Evolutionary conservation across 768 basidiomycete genomes (phyloP).

Genomic region (Leucosporidium yakuticum): DNA sequence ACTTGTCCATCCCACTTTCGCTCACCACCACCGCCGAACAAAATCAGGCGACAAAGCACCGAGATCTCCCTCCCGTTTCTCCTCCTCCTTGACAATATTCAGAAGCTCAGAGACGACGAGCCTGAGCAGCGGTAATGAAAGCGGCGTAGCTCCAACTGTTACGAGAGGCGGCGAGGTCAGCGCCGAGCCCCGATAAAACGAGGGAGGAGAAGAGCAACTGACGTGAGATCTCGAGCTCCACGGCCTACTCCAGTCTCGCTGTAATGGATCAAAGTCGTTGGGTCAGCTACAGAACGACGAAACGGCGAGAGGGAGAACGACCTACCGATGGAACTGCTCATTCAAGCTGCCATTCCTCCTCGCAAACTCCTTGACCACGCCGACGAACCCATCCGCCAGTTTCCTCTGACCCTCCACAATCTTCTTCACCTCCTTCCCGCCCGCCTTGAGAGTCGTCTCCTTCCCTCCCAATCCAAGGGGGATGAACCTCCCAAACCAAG

Average conservation of each 20-base stretch:
- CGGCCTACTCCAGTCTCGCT: conserved; percentile 7
- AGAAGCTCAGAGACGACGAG: neutral
- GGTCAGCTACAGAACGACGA: too few relatives aligned
- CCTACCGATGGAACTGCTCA: conserved; percentile 26
- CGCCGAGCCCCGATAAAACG: neutral
- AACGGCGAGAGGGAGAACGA: neutral
- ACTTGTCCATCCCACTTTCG: too few relatives aligned
- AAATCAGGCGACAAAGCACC: too few relatives aligned
- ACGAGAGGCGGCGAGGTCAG: neutral
- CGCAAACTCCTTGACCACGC: conserved; percentile 20
- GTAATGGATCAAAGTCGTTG: neutral
- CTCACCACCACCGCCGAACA: neutral
- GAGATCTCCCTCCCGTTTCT: too few relatives aligned
- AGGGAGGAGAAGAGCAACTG: neutral
- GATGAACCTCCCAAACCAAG: neutral
- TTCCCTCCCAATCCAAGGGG: neutral
- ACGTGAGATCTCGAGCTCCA: conserved; percentile 29
- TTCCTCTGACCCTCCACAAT: neutral
- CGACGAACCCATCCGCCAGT: conserved; percentile 27
- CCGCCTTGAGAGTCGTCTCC: neutral
- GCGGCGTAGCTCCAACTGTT: conserved; percentile 26
- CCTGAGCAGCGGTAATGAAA: conserved; percentile 16
- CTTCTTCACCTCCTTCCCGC: neutral
- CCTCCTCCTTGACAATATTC: too few relatives aligned
- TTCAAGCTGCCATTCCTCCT: conserved; percentile 12